These are phyloP conservation scores for Salix arbutifolia DNA, from an alignment of 345 rosid species.

Conservation along the genomic window DNA sequence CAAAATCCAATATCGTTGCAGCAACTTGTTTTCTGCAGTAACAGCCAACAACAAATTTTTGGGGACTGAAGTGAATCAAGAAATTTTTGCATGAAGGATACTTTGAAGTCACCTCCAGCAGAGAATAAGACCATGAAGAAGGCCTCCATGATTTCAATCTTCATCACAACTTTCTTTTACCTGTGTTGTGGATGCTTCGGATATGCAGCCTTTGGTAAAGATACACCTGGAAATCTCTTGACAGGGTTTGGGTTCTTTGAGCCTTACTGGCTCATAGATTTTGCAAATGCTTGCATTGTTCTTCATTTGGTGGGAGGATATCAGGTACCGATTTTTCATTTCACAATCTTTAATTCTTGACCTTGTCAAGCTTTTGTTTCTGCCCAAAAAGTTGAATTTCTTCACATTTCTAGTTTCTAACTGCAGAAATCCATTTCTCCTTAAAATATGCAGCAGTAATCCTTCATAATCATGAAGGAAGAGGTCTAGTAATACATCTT, in stretches of 20 bases:
- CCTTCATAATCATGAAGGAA: no score
- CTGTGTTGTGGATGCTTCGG: slow-evolving; percentile 40
- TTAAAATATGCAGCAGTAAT: no score
- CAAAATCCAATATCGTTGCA: background rate
- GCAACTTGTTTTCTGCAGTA: no score
- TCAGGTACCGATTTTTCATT: slow-evolving; percentile 37
- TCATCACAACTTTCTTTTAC: slow-evolving; percentile 35
- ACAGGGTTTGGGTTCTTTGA: slow-evolving; percentile 25
- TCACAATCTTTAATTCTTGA: background rate
- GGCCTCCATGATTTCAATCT: slow-evolving; percentile 22
- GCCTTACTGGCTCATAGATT: slow-evolving; percentile 22
- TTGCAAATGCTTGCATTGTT: slow-evolving; percentile 27
- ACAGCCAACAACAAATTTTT: background rate
- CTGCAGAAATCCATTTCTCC: no score
- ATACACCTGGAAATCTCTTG: slow-evolving; percentile 32
- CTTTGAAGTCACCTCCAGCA: slow-evolving; percentile 36
- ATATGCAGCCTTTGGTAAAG: slow-evolving; percentile 38
- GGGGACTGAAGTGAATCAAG: background rate
- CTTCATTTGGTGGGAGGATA: slow-evolving; percentile 31
- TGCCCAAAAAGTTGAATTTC: no score
- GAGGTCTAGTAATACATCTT: no score
- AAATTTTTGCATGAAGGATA: slow-evolving; percentile 25
- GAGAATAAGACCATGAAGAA: slow-evolving; percentile 42
- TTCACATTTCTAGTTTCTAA: no score
- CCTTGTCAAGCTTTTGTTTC: no score